These are phyloP conservation scores for Entomortierella lignicola DNA, from an alignment of 192 early-diverging fungal genomes.

Conservation along the genomic window DNA sequence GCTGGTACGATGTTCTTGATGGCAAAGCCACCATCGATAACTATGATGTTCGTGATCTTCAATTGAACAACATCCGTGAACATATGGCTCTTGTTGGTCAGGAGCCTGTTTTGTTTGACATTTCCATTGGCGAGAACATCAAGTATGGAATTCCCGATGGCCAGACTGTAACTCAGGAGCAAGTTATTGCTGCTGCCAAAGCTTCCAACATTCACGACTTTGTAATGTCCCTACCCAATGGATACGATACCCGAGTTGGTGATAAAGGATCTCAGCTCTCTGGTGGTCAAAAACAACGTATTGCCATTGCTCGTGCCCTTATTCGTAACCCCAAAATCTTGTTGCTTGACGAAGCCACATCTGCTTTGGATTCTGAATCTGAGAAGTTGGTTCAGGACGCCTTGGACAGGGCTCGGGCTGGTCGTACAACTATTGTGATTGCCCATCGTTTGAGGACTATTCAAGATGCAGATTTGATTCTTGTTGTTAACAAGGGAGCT, in stretches of 20 bases:
- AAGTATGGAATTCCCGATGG: slow-evolving; percentile 64
- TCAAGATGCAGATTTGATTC: slow-evolving; percentile 87
- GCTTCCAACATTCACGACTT: slow-evolving; percentile 70
- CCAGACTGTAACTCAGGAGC: slow-evolving; percentile 55
- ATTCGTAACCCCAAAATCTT: slow-evolving; percentile 76
- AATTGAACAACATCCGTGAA: slow-evolving; percentile 69
- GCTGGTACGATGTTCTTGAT: slow-evolving; percentile 54
- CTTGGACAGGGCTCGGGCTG: slow-evolving; percentile 73
- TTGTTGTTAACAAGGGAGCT: slow-evolving; percentile 79
- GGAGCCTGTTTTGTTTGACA: slow-evolving; percentile 71
- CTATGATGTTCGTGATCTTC: slow-evolving; percentile 69
- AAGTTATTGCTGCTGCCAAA: slow-evolving; percentile 60
- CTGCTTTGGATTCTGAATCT: slow-evolving; percentile 83
- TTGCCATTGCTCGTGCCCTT: slow-evolving; percentile 79
- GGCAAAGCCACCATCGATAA: slow-evolving; percentile 75
- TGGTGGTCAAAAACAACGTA: slow-evolving; percentile 78
- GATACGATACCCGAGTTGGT: slow-evolving; percentile 72
- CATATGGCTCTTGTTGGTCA: slow-evolving; percentile 82
- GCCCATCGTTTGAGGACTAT: slow-evolving; percentile 88
- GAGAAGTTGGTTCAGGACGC: slow-evolving; percentile 86
- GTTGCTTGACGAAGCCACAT: slow-evolving; percentile 88
- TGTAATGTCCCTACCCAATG: slow-evolving; percentile 61
- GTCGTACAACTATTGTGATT: slow-evolving; percentile 82
- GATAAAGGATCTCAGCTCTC: slow-evolving; percentile 70
- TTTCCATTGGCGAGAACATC: slow-evolving; percentile 70